Evolutionary conservation across 2,329 filamentous ascomycete genomes (phyloP), one percentile per base, ranked within the genome.

Genomic region (Aspergillus hiratsukae): DNA sequence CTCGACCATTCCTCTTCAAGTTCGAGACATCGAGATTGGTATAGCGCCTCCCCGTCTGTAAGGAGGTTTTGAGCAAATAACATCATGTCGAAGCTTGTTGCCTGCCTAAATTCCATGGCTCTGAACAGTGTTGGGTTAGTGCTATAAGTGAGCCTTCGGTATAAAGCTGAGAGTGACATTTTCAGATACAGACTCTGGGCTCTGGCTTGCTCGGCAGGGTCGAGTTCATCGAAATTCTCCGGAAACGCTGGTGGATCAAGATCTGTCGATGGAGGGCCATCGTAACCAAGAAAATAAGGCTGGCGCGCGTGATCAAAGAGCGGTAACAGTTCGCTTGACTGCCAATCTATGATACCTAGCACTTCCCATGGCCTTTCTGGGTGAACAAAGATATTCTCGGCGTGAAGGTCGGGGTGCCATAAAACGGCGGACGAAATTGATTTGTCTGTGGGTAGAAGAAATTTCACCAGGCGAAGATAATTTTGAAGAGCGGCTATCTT

Each of bases 401-500:
- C 54, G 51, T 78, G 75, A 21, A 77, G 61, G 51, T 78, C 74
- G 37, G 56, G 58, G 53, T 78, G 72, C 75, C 66, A 68, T 27
- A 70, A 49, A 67, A 72, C 54, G 10, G 57, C 43, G 9, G 67
- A 63, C 11, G 59, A 51, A 37, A 72, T 65, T 17, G 60, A 51
- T 51, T 41, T 19, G 53, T 73, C 66, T 37, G 27, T 57, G 3
- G 66, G 71, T 9, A 71, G 56, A 27, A 73, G 56, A 49, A 61
- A 61, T 23, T 60, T 65, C 21, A 68, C 54, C 7, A 72, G 37
- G 25, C 64, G 57, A 49, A 69, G 62, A 60, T 74, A 75, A 35
- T 55, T 61, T 25, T 63, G 35, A 52, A 72, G 57, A 9, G 70
- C 72, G 17, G 55, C 55, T 3, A 71, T 54, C 56, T 76, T 76